Base-by-base conservation (phyloP, 1,284 basidiomycete genomes). In the Naganishia albida region DNA sequence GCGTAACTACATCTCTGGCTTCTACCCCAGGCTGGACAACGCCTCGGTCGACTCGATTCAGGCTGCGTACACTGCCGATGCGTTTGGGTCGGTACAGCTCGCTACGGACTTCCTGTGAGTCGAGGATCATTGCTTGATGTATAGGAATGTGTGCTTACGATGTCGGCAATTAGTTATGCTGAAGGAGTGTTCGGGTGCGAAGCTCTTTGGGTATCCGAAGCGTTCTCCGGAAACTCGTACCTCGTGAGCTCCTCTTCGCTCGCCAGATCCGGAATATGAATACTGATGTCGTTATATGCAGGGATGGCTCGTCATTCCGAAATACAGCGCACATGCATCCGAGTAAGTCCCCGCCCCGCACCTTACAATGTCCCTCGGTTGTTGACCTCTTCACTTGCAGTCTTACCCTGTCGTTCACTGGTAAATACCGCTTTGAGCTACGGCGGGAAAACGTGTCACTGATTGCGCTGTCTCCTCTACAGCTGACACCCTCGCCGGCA, bases 171-270 rank as follows among this genome's bases (percentile, higher is more conserved):
- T 13, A 64, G 62, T 7, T 64, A 64, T 51, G 53, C 52, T 23
- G 62, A 64, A 25, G 53, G 62, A 7, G 46, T 55, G 20, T 64
- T 64, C 48, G 62, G 62, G 1, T 64, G 62, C 28, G 28, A 64
- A 16, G 51, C 51, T 10, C 18, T 64, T 0, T 64, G 62, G 62
- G 18, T 64, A 3, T 51, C 62, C 8, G n/a, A 55, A n/a, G 62
- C 62, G 10, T 64, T 64, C 42, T 20, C 44, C 1, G 52, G 52
- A 18, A 53, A 55, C 18, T 46, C 52, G 20, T 64, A 64, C 38
- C 30, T 54, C 2, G 62, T 64, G 26, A 55, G 62, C 42, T 8
- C 10, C 6, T 34, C 10, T 34, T 10, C 34, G 34, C 10, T 12
- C 2, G 4, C n/a, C 16, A n/a, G 34, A 6, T 10, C 18, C 18